Evolutionary conservation across 768 basidiomycete species (phyloP), one percentile per base, ranked within the genome.

Genomic region (Coprinopsis cinerea): DNA sequence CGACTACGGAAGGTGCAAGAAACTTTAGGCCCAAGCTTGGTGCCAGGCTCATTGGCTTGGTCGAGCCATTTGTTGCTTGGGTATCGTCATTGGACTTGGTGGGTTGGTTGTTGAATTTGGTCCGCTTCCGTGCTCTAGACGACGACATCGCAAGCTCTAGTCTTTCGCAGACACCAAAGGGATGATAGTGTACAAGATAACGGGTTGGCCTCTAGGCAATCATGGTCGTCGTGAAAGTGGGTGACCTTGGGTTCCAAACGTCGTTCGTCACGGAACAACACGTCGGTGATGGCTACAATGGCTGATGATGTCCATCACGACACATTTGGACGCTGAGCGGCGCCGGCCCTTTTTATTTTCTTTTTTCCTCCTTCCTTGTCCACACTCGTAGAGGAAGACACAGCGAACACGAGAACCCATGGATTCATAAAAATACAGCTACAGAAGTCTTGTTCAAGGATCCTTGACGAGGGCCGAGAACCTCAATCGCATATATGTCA

Each of bases 401-500:
- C n/a, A n/a, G n/a, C n/a, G n/a, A n/a, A n/a, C n/a, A n/a, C n/a
- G n/a, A n/a, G n/a, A n/a, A n/a, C n/a, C n/a, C n/a, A n/a, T n/a
- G n/a, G n/a, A 32, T 32, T 9, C 30, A 32, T 32, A 15, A 39
- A 39, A 39, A 9, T 39, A 15, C 30, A 32, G 30, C 30, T 32
- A 39, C 36, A 11, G 10, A n/a, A n/a, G n/a, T n/a, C n/a, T n/a
- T n/a, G n/a, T n/a, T 39, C 36, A 18, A 27, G 2, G 24, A 15
- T 62, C 55, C 48, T 63, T 66, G 51, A 76, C 55, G 30, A 76
- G 63, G 37, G 85, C 83, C 40, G 66, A 70, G 54, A 87, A 82
- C 46, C 88, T 71, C 57, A 91, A 62, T 42, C 90, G 69, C 53
- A 78, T 78, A 58, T 88, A 90, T 75, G 90, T 79, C 68, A 88